Evolutionary conservation across 2,329 filamentous ascomycete genomes (phyloP).

Genomic region (Fusarium dlaminii): DNA sequence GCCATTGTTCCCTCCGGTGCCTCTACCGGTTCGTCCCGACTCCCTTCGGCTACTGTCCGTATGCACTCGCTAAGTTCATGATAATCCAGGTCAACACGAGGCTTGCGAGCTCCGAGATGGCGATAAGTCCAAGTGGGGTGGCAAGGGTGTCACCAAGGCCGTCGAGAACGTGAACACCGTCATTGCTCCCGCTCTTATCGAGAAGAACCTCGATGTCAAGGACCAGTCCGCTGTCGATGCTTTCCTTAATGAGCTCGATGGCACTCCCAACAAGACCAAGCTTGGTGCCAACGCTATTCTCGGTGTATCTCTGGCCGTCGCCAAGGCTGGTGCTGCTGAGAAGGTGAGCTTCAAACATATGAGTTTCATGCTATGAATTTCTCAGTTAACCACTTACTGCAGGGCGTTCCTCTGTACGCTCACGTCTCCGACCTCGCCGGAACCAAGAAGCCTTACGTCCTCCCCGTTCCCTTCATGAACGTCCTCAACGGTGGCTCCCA

Average conservation of each 20-base stretch:
- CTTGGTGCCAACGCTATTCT: constrained; percentile 90
- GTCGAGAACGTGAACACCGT: constrained; percentile 85
- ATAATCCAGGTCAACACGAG: constrained; percentile 79
- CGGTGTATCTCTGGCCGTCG: constrained; percentile 83
- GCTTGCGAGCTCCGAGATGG: constrained; percentile 91
- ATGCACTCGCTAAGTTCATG: constrained; percentile 44
- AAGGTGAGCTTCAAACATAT: constrained; percentile 62
- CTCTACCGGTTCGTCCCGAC: constrained; percentile 78
- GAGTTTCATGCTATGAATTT: neutral
- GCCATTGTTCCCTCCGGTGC: constrained; percentile 97
- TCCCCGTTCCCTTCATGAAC: constrained; percentile 93
- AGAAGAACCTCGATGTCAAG: constrained; percentile 85
- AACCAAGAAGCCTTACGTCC: constrained; percentile 91
- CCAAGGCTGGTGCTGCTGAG: constrained; percentile 89
- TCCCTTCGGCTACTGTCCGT: constrained; percentile 27
- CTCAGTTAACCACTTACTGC: constrained; percentile 21
- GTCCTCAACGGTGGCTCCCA: constrained; percentile 94
- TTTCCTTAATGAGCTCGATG: constrained; percentile 87
- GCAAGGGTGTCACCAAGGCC: constrained; percentile 89
- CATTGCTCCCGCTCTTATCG: constrained; percentile 84
- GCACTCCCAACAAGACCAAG: constrained; percentile 86
- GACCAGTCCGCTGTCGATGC: constrained; percentile 85
- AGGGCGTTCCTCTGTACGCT: constrained; percentile 85
- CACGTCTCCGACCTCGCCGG: constrained; percentile 88
- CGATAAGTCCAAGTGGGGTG: constrained; percentile 85